phyloP scores from a whole-genome alignment of 1,284 basidiomycete species.

The Ustilago bromivora region DNA sequence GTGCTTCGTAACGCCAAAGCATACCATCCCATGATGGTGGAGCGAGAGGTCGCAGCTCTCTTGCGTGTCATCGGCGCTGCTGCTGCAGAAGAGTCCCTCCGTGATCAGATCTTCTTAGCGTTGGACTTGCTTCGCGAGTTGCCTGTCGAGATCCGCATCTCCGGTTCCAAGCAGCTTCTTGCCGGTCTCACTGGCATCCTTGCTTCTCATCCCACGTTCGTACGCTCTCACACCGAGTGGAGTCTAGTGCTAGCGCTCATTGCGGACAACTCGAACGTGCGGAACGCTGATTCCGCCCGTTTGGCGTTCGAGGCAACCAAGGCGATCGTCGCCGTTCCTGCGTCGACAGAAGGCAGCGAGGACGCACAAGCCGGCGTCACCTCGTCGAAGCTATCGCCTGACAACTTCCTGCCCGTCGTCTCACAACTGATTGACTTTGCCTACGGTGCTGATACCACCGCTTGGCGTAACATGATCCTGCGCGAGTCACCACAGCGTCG shows the following conservation, averaged over 20 bases:
- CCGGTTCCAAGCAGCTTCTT: conserved; percentile 89
- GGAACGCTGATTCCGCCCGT: conserved; percentile 88
- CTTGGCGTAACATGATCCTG: conserved; percentile 52
- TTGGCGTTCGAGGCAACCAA: conserved; percentile 77
- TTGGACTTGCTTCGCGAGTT: conserved; percentile 88
- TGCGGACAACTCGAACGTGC: conserved; percentile 78
- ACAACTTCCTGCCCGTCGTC: conserved; percentile 85
- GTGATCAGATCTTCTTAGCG: conserved; percentile 92
- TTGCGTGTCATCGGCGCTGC: conserved; percentile 49
- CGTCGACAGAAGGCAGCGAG: neutral
- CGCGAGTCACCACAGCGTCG: conserved; percentile 37
- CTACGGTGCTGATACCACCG: conserved; percentile 50
- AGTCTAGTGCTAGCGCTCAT: conserved; percentile 90
- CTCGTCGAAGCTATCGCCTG: conserved; percentile 73
- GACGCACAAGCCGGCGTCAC: conserved; percentile 71
- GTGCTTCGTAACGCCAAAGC: conserved; percentile 81
- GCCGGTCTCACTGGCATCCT: conserved; percentile 84
- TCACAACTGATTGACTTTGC: conserved; percentile 89
- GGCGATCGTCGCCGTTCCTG: conserved; percentile 70
- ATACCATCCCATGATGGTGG: conserved; percentile 89
- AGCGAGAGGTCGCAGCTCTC: conserved; percentile 85
- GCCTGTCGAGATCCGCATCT: conserved; percentile 80
- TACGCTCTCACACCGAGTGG: conserved; percentile 81
- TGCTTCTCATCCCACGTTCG: conserved; percentile 76
- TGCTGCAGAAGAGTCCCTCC: conserved; percentile 71